Percentiles rank a stretch among this genome's conserved stretches.
Conservation (phyloP, 192 early-diverging fungal species). For the Dissophora ornata region DNA sequence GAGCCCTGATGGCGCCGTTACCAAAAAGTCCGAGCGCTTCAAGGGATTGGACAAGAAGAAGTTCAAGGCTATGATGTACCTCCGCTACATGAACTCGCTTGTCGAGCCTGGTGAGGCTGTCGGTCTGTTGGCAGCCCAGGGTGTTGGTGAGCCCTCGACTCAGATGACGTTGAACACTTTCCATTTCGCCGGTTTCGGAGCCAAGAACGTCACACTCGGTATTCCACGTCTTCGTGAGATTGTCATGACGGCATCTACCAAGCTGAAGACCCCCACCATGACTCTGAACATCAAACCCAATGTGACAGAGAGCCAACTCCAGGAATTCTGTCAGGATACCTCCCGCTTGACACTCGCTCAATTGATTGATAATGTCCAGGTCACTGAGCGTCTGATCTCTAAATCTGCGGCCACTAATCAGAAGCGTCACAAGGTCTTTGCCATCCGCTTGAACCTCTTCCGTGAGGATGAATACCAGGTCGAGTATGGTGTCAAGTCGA, state of each 20-base stretch:
- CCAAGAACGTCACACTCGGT: slow-evolving; percentile 99
- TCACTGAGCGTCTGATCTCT: slow-evolving; percentile 78
- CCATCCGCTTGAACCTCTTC: slow-evolving; percentile 89
- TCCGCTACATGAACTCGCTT: slow-evolving; percentile 94
- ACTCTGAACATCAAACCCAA: slow-evolving; percentile 78
- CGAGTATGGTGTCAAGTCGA: slow-evolving; percentile 78
- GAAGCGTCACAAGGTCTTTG: slow-evolving; percentile 79
- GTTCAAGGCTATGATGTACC: slow-evolving; percentile 93
- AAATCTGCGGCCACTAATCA: slow-evolving; percentile 57
- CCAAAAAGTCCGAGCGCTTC: slow-evolving; percentile 70
- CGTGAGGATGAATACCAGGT: slow-evolving; percentile 76
- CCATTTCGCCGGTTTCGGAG: slow-evolving; percentile 96
- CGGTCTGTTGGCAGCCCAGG: slow-evolving; percentile 96
- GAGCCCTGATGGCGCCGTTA: slow-evolving; percentile 52
- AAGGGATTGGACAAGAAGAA: slow-evolving; percentile 67
- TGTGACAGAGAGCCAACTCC: slow-evolving; percentile 72
- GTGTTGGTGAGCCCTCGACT: slow-evolving; percentile 98
- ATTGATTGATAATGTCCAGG: slow-evolving; percentile 86
- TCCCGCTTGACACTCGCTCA: slow-evolving; percentile 83
- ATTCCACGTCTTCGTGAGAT: slow-evolving; percentile 99
- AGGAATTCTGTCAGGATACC: slow-evolving; percentile 77
- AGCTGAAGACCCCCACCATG: slow-evolving; percentile 95
- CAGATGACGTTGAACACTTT: slow-evolving; percentile 99
- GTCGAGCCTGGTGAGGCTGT: slow-evolving; percentile 99
- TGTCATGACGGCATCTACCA: slow-evolving; percentile 96